Base-by-base conservation (phyloP, 108 stramenopile species). In the Skeletonema potamos region DNA sequence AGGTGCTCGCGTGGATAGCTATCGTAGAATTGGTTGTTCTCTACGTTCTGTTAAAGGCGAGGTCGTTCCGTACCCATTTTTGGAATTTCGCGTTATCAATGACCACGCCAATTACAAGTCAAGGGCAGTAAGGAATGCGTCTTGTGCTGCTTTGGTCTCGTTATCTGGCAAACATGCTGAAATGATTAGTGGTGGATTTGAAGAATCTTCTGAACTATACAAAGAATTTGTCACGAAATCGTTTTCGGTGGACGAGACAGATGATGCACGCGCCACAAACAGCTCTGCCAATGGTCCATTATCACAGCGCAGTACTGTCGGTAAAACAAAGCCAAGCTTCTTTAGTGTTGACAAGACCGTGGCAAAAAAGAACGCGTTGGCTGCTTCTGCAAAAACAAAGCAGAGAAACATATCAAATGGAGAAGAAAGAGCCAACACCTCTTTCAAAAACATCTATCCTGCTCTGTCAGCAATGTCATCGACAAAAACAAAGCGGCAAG, bases 21-120 rank as follows among this genome's bases (percentile, higher is more conserved):
- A 10, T 43, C 18, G 41, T 2, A 30, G 5, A 15, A 18, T 28
- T 20, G 43, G 27, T 10, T 22, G 22, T 48, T 6, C 26, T 20
- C 2, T 59, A 51, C 17, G 59, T 17, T 29, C 27, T 15, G 3
- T 27, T 6, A 4, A 43, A 15, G 22, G 72, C 11, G 36, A 44
- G 9, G 18, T 32, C n/a, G 8, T 33, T n/a, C 57, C 72, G 22
- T 64, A 58, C 44, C 72, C 72, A 2, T 64, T 63, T 44, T 32
- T 73, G 17, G 72, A 73, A 39, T 64, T 73, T 18, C 54, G 72
- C 1, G 64, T 73, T 11, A 43, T 73, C 1, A 73, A 73, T 44
- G 72, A 73, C 18, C 63, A 64, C 20, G 62, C 64, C 0, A 73
- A 73, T 57, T 39, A 64, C 56, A 64, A 64, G 44, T 44, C 41